Conservation (phyloP, 352 stramenopile species). For the Globisporangium takayamanum region DNA sequence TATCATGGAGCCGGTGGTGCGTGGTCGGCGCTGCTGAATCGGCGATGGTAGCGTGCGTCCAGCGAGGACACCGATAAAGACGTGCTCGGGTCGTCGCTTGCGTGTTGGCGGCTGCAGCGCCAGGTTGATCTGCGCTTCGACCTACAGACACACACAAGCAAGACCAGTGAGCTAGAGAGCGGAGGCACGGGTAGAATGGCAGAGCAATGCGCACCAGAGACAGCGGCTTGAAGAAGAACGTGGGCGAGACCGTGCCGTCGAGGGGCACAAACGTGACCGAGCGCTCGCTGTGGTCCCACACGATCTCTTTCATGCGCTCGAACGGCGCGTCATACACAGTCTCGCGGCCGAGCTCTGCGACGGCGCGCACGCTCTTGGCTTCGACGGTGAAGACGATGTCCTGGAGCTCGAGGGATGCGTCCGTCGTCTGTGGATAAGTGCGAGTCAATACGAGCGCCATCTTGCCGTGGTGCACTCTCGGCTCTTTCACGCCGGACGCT, state of each 20-base stretch:
- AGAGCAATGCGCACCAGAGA: conserved; percentile 15
- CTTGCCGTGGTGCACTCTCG: conserved; percentile 36
- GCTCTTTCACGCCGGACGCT: conserved; percentile 16
- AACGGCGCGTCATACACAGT: conserved; percentile 38
- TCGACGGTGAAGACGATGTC: conserved; percentile 42
- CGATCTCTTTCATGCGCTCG: conserved; percentile 44
- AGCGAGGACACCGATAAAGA: conserved; percentile 62
- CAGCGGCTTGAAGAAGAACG: conserved; percentile 40
- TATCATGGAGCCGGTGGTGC: conserved; percentile 4
- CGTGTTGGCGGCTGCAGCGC: conserved; percentile 24
- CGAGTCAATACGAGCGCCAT: conserved; percentile 19
- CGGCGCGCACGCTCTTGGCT: conserved; percentile 27
- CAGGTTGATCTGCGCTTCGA: conserved; percentile 38
- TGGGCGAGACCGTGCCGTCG: conserved; percentile 22
- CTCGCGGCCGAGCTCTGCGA: conserved; percentile 26
- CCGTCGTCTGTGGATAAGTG: neutral
- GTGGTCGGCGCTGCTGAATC: conserved; percentile 54
- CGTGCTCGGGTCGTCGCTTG: conserved; percentile 30
- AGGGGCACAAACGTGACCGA: conserved; percentile 39
- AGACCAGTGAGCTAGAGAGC: neutral
- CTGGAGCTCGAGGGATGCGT: conserved; percentile 5
- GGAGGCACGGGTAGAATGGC: neutral
- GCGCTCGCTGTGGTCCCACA: conserved; percentile 64
- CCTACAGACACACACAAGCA: conserved; percentile 2
- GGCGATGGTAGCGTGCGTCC: conserved; percentile 52